A percentile compares a stretch with the other conserved stretches of the same genome.
Evolutionary conservation across 148 eudicot species (phyloP).

Genomic region (Diospyros kaki): DNA sequence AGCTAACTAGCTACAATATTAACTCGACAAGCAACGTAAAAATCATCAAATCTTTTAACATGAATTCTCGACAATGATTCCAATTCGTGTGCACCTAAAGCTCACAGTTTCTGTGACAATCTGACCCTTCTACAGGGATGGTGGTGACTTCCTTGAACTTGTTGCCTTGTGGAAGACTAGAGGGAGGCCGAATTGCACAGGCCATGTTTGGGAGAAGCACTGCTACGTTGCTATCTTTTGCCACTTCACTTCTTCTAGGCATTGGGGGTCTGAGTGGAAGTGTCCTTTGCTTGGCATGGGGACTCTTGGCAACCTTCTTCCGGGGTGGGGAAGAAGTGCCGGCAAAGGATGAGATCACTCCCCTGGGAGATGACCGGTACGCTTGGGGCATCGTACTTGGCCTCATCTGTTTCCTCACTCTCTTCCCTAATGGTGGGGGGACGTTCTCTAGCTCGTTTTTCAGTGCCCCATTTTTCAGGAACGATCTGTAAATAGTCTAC

Average conservation of each 20-base stretch:
- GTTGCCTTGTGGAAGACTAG: slow-evolving; percentile 86
- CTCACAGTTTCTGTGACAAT: not conserved
- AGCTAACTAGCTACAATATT: slow-evolving; percentile 4
- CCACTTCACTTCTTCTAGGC: slow-evolving; percentile 66
- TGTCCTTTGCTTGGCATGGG: slow-evolving; percentile 87
- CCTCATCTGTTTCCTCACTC: slow-evolving; percentile 82
- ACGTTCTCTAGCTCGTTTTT: slow-evolving; percentile 71
- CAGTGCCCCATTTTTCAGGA: slow-evolving; percentile 64
- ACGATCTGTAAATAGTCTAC: slow-evolving; percentile 38
- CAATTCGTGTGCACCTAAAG: no score
- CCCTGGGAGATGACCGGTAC: slow-evolving; percentile 68
- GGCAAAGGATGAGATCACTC: slow-evolving; percentile 81
- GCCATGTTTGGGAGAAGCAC: slow-evolving; percentile 88
- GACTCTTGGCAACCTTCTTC: slow-evolving; percentile 80
- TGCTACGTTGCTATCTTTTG: slow-evolving; percentile 60
- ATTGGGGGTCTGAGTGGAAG: slow-evolving; percentile 90
- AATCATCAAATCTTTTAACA: not conserved
- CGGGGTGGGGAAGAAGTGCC: slow-evolving; percentile 95
- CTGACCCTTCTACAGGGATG: slow-evolving; percentile 50
- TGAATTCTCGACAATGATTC: no score
- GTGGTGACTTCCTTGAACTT: slow-evolving; percentile 88
- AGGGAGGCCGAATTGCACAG: slow-evolving; percentile 92
- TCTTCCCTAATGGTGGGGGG: slow-evolving; percentile 90
- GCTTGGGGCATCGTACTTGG: slow-evolving; percentile 82
- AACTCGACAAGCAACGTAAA: not conserved